Base-by-base conservation (phyloP, 305 asterid genomes). In the Euphrasia arctica region DNA sequence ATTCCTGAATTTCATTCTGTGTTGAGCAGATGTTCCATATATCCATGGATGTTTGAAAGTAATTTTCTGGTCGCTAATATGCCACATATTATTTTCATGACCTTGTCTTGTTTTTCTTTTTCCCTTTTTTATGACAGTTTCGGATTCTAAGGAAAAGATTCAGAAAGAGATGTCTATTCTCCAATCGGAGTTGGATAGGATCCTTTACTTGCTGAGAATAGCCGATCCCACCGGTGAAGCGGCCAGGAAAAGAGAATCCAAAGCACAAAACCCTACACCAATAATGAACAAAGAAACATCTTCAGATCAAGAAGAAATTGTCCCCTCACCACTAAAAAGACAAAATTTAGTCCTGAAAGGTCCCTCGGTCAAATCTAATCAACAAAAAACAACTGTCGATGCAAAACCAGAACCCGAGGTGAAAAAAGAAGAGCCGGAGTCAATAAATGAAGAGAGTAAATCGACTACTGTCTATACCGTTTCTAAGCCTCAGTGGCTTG, bases 221-320 rank as follows among this genome's bases (percentile, higher is more conserved):
- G 99, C 99, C 25, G 99, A 93, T 79, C 99, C 99, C 15, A 62
- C 83, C 0, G 99, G 95, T 73, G 99, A 84, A 79, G 97, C 96
- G 62, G 85, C 86, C 45, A 79, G 66, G 74, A 84, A 76, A 75
- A 84, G 89, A 80, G 89, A 82, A 72, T 50, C 79, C 12, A 68
- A 71, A 67, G 83, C 66, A 62, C 79, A 70, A 63, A 79, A 74
- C 28, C 85, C 82, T 64, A 72, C 57, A 51, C 18, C 65, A 22
- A 54, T 65, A 49, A 58, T 58, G 25, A 57, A 55, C 63, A 66
- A 73, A 60, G 60, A 14, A 45, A 74, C 80, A 67, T 62, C 72
- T 12, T 56, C 70, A 4, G 76, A 68, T 73, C 69, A 55, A 51
- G 14, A 62, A 55, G 43, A 65, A 25, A 13, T 25, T 14, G 39